Conservation (phyloP, 129 eudicot genomes). For the Sambucus nigra region DNA sequence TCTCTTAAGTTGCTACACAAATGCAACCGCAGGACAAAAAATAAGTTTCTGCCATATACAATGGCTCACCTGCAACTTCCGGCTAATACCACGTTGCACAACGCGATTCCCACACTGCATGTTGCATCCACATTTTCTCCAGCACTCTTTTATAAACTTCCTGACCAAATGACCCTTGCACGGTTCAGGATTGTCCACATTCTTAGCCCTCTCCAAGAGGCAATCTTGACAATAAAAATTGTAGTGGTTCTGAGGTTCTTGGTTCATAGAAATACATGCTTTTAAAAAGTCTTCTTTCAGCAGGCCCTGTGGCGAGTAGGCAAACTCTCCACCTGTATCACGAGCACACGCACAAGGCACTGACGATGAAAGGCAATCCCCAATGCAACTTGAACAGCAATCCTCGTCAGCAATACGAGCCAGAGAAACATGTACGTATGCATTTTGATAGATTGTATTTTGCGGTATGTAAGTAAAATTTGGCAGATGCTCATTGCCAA, state of each 20-base stretch:
- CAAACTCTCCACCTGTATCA: conserved; percentile 74
- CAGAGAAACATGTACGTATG: conserved; percentile 49
- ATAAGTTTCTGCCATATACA: not conserved
- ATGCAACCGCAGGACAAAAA: not conserved
- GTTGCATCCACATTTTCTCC: conserved; percentile 89
- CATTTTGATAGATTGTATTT: conserved; percentile 43
- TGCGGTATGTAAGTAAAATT: conserved; percentile 36
- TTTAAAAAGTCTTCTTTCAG: conserved; percentile 43
- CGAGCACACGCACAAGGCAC: conserved; percentile 83
- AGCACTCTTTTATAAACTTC: conserved; percentile 81
- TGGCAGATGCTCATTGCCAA: conserved; percentile 38
- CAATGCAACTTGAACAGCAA: conserved; percentile 50
- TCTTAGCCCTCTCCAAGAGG: conserved; percentile 63
- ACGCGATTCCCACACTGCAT: conserved; percentile 80
- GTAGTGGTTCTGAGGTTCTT: conserved; percentile 27
- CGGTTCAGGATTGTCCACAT: conserved; percentile 25
- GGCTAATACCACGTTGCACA: conserved; percentile 65
- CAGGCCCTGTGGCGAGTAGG: conserved; percentile 60
- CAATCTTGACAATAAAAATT: conserved; percentile 47
- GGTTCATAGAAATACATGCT: conserved; percentile 38
- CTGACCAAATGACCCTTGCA: conserved; percentile 68
- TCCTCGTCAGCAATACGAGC: conserved; percentile 71
- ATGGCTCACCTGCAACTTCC: conserved; percentile 56
- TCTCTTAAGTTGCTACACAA: not conserved
- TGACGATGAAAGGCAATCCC: conserved; percentile 56